A percentile compares a stretch with the other conserved stretches of the same genome.
Conservation (phyloP, 805 yeast species). For the Candida koratica region DNA sequence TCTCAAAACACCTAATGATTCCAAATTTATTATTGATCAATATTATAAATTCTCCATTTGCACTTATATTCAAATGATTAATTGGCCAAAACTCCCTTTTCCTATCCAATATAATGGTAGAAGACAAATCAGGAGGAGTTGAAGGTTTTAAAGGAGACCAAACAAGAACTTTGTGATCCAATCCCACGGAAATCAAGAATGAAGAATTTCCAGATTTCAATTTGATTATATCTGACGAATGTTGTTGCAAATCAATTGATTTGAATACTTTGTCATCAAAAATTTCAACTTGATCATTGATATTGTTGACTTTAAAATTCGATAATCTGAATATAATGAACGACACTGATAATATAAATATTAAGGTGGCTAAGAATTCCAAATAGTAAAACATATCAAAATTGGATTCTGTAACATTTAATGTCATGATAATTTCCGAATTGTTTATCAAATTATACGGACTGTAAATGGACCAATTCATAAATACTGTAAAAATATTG, state of each 20-base stretch:
- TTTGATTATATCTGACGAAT: conserved; percentile 58
- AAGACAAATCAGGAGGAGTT: conserved; percentile 24
- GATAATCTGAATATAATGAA: conserved; percentile 19
- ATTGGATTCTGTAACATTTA: conserved; percentile 16
- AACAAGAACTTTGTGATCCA: conserved; percentile 66
- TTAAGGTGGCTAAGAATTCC: conserved; percentile 51
- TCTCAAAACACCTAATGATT: conserved; percentile 56
- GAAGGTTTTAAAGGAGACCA: conserved; percentile 60
- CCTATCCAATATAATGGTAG: conserved; percentile 23
- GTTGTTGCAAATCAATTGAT: conserved; percentile 35
- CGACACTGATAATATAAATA: conserved; percentile 47
- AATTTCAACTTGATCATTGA: conserved; percentile 14
- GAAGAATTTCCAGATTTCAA: conserved; percentile 60
- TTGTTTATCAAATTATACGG: conserved; percentile 16
- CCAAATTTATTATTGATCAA: conserved; percentile 50
- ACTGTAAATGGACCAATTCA: conserved; percentile 21
- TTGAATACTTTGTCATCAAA: conserved; percentile 25
- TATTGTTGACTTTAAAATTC: conserved; percentile 12
- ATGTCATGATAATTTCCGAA: neutral
- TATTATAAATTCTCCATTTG: conserved; percentile 56
- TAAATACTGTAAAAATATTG: conserved; percentile 17
- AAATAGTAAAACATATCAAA: conserved; percentile 42
- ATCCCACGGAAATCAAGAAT: conserved; percentile 64
- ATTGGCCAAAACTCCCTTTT: conserved; percentile 55
- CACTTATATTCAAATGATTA: conserved; percentile 51